Evolutionary conservation across 2,329 filamentous ascomycete genomes (phyloP).

Genomic region (Monosporascus sp.): DNA sequence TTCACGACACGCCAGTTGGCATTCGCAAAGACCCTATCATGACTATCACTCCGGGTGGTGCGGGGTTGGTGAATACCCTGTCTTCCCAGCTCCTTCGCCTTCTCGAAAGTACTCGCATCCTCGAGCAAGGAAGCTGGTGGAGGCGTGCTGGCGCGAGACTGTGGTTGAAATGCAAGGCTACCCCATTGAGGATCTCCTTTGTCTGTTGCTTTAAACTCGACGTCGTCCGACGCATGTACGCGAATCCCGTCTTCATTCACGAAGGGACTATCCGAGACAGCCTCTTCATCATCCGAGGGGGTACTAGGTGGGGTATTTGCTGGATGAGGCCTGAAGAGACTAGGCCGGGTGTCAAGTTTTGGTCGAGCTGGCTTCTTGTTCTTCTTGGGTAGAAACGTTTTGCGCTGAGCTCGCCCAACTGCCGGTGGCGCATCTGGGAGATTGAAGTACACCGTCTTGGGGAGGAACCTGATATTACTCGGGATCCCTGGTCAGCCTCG

Average conservation of each 20-base stretch:
- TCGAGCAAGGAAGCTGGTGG: constrained; percentile 73
- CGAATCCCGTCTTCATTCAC: constrained; percentile 52
- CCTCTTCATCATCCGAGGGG: constrained; percentile 41
- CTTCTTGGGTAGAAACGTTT: constrained; percentile 17
- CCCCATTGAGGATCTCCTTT: constrained; percentile 75
- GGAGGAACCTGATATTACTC: constrained; percentile 72
- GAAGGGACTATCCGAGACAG: constrained; percentile 38
- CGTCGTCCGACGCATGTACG: constrained; percentile 47
- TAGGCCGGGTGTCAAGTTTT: constrained; percentile 37
- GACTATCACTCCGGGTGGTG: constrained; percentile 52
- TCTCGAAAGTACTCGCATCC: constrained; percentile 52
- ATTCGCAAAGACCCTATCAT: constrained; percentile 66
- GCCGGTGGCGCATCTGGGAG: constrained; percentile 48
- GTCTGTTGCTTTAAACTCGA: constrained; percentile 58
- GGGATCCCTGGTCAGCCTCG: constrained; percentile 4
- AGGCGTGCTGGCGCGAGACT: constrained; percentile 65
- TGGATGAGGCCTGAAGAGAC: constrained; percentile 44
- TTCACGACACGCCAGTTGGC: constrained; percentile 78
- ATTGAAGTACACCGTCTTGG: constrained; percentile 86
- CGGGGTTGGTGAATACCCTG: constrained; percentile 54
- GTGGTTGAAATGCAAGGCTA: constrained; percentile 68
- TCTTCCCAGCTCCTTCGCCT: constrained; percentile 52
- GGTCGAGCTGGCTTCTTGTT: constrained; percentile 22
- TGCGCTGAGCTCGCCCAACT: constrained; percentile 28
- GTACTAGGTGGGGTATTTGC: constrained; percentile 52